Evolutionary conservation across 441 rosid genomes (phyloP).

Genomic region (Populus hybrid): DNA sequence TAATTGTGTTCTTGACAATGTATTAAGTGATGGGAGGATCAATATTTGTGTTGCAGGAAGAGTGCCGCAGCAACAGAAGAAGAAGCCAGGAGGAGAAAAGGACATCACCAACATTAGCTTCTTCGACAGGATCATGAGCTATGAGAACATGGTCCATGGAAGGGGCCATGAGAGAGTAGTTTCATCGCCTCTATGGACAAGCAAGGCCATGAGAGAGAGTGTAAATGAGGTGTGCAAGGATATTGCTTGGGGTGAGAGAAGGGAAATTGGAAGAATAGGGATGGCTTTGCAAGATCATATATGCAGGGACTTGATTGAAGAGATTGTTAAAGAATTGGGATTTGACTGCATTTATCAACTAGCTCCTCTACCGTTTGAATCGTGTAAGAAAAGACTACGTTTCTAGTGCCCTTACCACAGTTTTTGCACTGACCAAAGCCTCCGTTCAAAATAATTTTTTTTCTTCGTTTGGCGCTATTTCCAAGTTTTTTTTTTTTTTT

Average conservation of each 20-base stretch:
- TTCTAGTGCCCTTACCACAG: constrained; percentile 4
- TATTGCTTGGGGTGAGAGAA: constrained; percentile 55
- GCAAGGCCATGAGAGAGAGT: constrained; percentile 55
- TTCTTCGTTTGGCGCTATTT: not conserved
- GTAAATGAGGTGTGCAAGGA: constrained; percentile 66
- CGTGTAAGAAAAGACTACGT: constrained; percentile 30
- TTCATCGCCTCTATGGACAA: constrained; percentile 14
- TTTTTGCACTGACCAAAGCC: not conserved
- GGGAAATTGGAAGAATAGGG: constrained; percentile 65
- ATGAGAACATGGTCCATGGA: not conserved
- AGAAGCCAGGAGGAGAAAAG: constrained; percentile 31
- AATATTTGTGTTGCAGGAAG: constrained; percentile 9
- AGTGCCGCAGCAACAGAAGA: constrained; percentile 24
- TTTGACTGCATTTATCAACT: not conserved
- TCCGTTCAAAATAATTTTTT: not conserved
- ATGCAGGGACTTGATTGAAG: constrained; percentile 63
- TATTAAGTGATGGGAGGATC: not conserved
- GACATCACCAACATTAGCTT: constrained; percentile 15
- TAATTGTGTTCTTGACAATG: too few relatives aligned
- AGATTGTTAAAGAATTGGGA: constrained; percentile 43
- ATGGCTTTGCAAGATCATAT: constrained; percentile 62
- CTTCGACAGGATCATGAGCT: constrained; percentile 21
- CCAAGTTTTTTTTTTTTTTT: not conserved
- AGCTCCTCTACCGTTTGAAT: constrained; percentile 22
- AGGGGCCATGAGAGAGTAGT: not conserved